These are phyloP conservation scores for Monilinia fructigena DNA, from an alignment of 2,329 filamentous ascomycete species.

Conservation along the genomic window DNA sequence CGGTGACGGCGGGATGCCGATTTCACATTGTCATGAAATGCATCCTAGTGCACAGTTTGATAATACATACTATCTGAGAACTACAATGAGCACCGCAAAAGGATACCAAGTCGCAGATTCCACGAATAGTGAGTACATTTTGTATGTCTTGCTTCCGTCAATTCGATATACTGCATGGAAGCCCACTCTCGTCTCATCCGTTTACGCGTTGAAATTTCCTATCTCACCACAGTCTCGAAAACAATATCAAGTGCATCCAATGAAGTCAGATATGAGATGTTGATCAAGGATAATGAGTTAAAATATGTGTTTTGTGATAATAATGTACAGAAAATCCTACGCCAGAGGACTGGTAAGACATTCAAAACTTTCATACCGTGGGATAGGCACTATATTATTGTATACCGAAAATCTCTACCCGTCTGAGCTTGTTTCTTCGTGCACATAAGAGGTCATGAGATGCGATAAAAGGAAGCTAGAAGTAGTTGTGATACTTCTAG, in stretches of 20 bases:
- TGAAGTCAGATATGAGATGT: background rate
- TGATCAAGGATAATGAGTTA: background rate
- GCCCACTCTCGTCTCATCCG: background rate
- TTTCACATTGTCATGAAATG: background rate
- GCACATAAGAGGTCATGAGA: background rate
- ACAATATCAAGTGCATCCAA: background rate
- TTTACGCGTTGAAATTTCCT: background rate
- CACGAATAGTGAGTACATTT: conserved; percentile 26
- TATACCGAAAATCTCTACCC: background rate
- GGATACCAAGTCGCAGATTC: conserved; percentile 50
- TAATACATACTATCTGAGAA: conserved; percentile 41
- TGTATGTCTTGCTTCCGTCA: background rate
- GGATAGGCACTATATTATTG: background rate
- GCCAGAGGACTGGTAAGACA: background rate
- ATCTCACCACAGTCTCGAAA: conserved; percentile 10
- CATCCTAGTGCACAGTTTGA: background rate
- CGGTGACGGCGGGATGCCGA: background rate
- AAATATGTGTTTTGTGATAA: background rate
- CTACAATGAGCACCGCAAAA: conserved; percentile 35
- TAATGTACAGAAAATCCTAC: background rate
- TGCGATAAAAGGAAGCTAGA: conserved; percentile 2
- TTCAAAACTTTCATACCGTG: background rate
- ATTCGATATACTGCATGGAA: background rate
- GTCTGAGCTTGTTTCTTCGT: background rate
- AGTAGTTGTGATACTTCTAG: conserved; percentile 14